Base-by-base conservation (phyloP, 495 filamentous ascomycete species). In the Hypoxylon subgilvum region DNA sequence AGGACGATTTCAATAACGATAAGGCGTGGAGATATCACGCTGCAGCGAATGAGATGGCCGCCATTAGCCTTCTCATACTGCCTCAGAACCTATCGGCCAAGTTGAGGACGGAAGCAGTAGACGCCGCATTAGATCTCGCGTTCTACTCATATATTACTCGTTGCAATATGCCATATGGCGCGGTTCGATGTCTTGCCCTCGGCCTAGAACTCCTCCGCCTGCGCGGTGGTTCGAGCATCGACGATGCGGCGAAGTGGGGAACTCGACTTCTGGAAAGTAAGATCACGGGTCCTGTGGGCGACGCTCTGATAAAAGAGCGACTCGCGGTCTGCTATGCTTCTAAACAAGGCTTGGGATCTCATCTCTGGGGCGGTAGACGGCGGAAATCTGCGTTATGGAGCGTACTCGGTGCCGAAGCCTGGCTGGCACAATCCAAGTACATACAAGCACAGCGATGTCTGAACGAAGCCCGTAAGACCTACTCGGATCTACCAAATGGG, bases 11-110 rank as follows among this genome's bases (percentile, higher is more conserved):
- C 66, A 86, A 84, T 52, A 93, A 92, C 67, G 93, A 97, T 69
- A 96, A 97, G 71, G 94, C 94, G 1, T 97, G 95, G 94, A 88
- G 81, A 63, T 91, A 97, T 61, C 91, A 97, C 68, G 94, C 95
- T 0, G 91, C 88, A 0, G 88, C 89, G 10, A 88, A 92, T 70
- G 94, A 98, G 74, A 96, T 97, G 92, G 83, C 86, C 3, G 94
- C 90, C 9, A 79, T 97, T 2, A 88, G 86, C 56, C 83, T 87
- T 27, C 82, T 98, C 27, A 74, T 98, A 18, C 86, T 85, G 63
- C 86, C 87, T 16, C 82, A 87, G 46, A 79, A 82, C 18, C 79
- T 89, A 53, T 84, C 84, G 1, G 83, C 85, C 14, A 96, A 88
- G 63, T 83, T 80, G 35, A 84, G 90, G 66, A 72, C 87, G 7